Base-by-base conservation (phyloP, 108 stramenopile species). In the Skeletonema marinoi region DNA sequence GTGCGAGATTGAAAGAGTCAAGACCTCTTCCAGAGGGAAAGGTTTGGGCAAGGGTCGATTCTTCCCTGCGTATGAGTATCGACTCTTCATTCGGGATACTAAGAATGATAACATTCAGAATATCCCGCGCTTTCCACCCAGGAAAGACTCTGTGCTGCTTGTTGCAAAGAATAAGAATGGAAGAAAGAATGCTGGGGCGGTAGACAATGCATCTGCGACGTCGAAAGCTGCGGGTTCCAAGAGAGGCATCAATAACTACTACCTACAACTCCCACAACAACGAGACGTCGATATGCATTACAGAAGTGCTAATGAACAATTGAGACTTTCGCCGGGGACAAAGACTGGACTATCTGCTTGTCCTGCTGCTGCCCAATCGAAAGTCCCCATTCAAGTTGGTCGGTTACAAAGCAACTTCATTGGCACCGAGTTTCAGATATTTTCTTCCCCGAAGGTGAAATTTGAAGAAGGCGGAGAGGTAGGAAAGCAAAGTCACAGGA, bases 351-450 rank as follows among this genome's bases (percentile, higher is more conserved):
- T 67, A 58, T 60, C 25, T 33, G 30, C 75, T 38, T 70, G 74
- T 54, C 68, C 69, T 5, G 35, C 68, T 58, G 68, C 67, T 21
- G 36, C 65, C 42, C 62, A 65, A 78, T 81, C 66, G 60, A 75
- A 29, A 65, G 41, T 58, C 32, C 46, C 74, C 2, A 60, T 71
- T 30, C 67, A 82, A 44, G 50, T 93, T 21, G 90, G 91, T 36
- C 84, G 94, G 38, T 65, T 95, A 5, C 92, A 93, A 72, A 89
- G 90, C 60, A 95, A 95, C 65, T 92, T 93, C 41, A 86, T 90
- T 62, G 94, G 94, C 0, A 95, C 92, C 9, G 94, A 95, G 70
- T 95, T 95, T 70, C 92, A 95, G 70, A 90, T 95, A 3, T 93
- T 88, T 56, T 76, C 84, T 5, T 32, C 66, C 7, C 39, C 62